phyloP scores from a whole-genome alignment of 805 yeast genomes.

The Kazachstania africana region DNA sequence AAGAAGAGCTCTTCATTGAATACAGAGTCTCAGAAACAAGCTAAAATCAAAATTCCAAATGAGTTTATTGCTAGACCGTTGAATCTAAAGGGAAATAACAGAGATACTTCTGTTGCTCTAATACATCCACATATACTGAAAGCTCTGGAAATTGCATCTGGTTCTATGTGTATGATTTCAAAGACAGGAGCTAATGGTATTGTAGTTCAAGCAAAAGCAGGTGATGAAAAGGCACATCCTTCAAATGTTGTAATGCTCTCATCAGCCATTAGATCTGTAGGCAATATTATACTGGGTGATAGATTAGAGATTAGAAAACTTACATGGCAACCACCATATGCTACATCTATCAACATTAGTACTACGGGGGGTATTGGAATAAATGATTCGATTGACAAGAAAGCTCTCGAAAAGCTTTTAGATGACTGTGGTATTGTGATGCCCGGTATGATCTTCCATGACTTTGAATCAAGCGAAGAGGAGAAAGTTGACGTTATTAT shows the following conservation, averaged over 20 bases:
- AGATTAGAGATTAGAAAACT: conserved; percentile 37
- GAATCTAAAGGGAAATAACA: conserved; percentile 11
- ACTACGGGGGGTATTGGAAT: conserved; percentile 12
- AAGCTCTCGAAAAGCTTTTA: conserved; percentile 32
- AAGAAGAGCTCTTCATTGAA: conserved; percentile 19
- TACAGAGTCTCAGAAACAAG: conserved; percentile 9
- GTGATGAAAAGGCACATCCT: conserved; percentile 25
- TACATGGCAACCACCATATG: conserved; percentile 38
- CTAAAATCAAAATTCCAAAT: conserved; percentile 29
- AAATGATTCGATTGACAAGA: conserved; percentile 13
- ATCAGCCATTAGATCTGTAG: conserved; percentile 31
- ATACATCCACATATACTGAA: conserved; percentile 35
- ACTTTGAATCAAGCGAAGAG: conserved; percentile 8
- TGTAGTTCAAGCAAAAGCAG: conserved; percentile 32
- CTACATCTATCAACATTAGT: conserved; percentile 28
- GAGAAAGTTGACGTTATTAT: conserved; percentile 12
- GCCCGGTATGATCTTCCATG: conserved; percentile 37
- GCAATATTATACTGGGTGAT: conserved; percentile 39
- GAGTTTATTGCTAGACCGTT: conserved; percentile 31
- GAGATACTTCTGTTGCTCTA: conserved; percentile 28
- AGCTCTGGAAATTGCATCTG: conserved; percentile 35
- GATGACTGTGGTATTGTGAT: conserved; percentile 48
- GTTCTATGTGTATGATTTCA: conserved; percentile 35
- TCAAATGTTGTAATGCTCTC: conserved; percentile 38
- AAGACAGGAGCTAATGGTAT: conserved; percentile 38